Evolutionary conservation across 768 basidiomycete genomes (phyloP).

Genomic region (Leccinum ochraceum): DNA sequence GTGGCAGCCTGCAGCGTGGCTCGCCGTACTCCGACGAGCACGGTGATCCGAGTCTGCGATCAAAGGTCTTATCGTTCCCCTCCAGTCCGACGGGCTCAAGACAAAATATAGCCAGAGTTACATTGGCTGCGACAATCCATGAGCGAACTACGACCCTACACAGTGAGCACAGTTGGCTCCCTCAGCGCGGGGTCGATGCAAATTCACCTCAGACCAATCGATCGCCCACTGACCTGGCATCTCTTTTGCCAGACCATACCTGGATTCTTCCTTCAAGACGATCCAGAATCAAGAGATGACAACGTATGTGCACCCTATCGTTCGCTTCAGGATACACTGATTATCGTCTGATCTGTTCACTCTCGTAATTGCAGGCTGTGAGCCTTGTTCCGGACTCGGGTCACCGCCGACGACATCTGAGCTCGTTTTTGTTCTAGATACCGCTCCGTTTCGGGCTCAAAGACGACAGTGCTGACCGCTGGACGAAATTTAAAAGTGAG

Average conservation of each 20-base stretch:
- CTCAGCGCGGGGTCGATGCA: neutral
- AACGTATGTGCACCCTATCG: slow-evolving; percentile 8
- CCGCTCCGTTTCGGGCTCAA: slow-evolving; percentile 59
- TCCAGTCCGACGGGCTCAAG: neutral
- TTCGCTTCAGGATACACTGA: neutral
- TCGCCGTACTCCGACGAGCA: no score
- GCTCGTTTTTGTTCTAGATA: slow-evolving; percentile 37
- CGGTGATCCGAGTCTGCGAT: no score
- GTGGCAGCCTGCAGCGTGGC: no score
- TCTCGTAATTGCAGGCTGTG: slow-evolving; percentile 12
- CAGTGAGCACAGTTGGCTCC: slow-evolving; percentile 11
- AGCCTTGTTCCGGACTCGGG: slow-evolving; percentile 5
- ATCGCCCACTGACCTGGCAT: neutral
- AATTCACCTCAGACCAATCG: neutral
- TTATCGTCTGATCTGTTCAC: neutral
- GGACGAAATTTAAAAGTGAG: slow-evolving; percentile 45
- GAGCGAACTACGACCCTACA: slow-evolving; percentile 9
- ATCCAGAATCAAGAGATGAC: slow-evolving; percentile 16
- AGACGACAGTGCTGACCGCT: slow-evolving; percentile 51
- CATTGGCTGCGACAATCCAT: neutral
- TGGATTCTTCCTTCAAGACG: slow-evolving; percentile 24
- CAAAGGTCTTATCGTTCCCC: no score
- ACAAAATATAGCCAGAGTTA: neutral
- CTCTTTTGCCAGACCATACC: slow-evolving; percentile 4
- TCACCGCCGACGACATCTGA: neutral